phyloP scores from a whole-genome alignment of 345 rosid species.

The Abelmoschus esculentus region DNA sequence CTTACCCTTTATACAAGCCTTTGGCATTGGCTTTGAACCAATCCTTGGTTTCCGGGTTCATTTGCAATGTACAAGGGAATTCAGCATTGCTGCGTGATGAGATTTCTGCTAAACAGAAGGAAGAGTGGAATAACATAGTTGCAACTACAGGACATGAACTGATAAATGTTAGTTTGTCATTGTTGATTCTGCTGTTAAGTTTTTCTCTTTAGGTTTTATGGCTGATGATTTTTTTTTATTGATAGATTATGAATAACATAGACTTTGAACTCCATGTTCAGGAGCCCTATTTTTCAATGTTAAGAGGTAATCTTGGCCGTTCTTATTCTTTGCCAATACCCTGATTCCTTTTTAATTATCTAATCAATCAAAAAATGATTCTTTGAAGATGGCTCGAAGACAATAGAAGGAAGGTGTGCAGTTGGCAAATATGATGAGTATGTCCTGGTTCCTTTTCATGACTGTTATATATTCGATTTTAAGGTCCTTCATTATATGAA shows the following conservation, averaged over 20 bases:
- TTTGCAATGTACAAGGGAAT: constrained; percentile 19
- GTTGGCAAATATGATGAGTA: constrained; percentile 31
- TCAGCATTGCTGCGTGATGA: constrained; percentile 15
- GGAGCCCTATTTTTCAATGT: constrained; percentile 39
- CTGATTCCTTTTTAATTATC: not conserved
- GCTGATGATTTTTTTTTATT: constrained; percentile 9
- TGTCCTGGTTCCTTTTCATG: not conserved
- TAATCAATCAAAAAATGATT: constrained; percentile 8
- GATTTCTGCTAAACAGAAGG: constrained; percentile 22
- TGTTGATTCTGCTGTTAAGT: not conserved
- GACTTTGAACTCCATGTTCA: constrained; percentile 36
- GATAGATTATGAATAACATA: constrained; percentile 27
- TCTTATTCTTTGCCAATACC: not conserved
- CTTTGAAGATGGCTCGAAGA: constrained; percentile 36
- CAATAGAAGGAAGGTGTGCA: constrained; percentile 44
- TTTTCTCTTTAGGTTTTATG: not conserved
- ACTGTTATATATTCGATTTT: not conserved
- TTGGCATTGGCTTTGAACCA: constrained; percentile 38
- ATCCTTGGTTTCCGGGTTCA: constrained; percentile 29
- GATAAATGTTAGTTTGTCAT: not conserved
- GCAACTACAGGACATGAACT: not conserved
- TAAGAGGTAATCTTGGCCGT: constrained; percentile 31
- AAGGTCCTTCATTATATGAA: not conserved
- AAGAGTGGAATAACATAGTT: constrained; percentile 25
- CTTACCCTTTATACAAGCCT: constrained; percentile 40